Conservation (phyloP, 306 rosid genomes). For the Geum urbanum region DNA sequence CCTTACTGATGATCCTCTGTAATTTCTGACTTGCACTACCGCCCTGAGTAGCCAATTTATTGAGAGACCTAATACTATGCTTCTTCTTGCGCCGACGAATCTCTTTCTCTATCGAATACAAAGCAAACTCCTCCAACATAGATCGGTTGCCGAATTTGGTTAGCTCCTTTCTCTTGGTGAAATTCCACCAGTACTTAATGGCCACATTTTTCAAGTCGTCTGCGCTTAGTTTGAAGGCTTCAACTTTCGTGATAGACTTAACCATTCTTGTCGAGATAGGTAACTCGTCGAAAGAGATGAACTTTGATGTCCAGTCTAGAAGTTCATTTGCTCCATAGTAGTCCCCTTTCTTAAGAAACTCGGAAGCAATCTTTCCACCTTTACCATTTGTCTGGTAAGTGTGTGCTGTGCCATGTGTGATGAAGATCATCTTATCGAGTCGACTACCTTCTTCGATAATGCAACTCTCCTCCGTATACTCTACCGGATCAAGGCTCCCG, state of each 20-base stretch:
- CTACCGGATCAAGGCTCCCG: background rate
- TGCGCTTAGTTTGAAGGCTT: background rate
- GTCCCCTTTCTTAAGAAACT: background rate
- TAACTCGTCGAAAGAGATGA: constrained; percentile 26
- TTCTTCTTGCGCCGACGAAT: background rate
- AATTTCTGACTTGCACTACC: background rate
- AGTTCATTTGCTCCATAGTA: constrained; percentile 16
- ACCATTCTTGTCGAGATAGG: constrained; percentile 40
- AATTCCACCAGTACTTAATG: background rate
- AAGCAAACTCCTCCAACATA: background rate
- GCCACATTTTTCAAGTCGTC: background rate
- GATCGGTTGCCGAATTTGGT: background rate
- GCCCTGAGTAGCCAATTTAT: background rate
- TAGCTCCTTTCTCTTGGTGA: background rate
- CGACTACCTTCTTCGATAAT: background rate
- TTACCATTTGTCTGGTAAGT: background rate
- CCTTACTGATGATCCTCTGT: background rate
- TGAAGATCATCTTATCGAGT: background rate
- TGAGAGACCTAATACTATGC: background rate
- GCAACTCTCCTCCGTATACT: background rate
- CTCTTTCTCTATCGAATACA: background rate
- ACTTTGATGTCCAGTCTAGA: constrained; percentile 34
- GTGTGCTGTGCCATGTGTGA: background rate
- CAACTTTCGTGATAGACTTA: constrained; percentile 1
- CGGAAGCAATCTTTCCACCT: background rate